Evolutionary conservation across 129 eudicot genomes (phyloP).

Genomic region (Flaveria sonorensis): DNA sequence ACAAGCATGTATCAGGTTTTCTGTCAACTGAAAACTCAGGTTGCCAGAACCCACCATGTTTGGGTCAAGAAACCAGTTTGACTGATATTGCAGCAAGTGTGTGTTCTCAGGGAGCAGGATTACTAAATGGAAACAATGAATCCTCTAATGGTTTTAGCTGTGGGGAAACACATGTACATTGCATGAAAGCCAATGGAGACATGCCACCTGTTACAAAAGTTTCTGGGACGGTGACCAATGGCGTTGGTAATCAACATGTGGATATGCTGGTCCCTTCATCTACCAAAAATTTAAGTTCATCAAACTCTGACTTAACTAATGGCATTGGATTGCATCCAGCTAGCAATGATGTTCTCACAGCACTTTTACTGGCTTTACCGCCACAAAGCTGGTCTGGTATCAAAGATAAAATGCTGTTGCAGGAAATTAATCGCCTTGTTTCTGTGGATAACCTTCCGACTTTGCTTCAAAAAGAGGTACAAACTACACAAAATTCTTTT

Average conservation of each 20-base stretch:
- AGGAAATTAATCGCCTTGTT: conserved; percentile 55
- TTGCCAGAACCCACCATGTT: conserved; percentile 38
- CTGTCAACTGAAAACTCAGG: conserved; percentile 45
- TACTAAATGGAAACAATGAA: conserved; percentile 57
- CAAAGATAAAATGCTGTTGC: conserved; percentile 59
- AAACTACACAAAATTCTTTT: neutral
- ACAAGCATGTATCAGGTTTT: conserved; percentile 59
- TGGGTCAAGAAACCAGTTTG: conserved; percentile 47
- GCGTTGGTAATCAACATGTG: conserved; percentile 55
- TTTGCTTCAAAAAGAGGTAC: conserved; percentile 95
- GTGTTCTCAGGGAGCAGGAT: conserved; percentile 88
- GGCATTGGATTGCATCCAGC: conserved; percentile 63
- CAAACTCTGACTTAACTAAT: conserved; percentile 40
- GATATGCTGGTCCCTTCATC: conserved; percentile 80
- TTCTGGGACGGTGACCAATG: conserved; percentile 74
- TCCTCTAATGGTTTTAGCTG: conserved; percentile 63
- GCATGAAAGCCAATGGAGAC: conserved; percentile 59
- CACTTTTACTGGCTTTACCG: conserved; percentile 84
- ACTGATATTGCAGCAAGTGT: conserved; percentile 73
- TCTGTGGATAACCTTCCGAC: conserved; percentile 59
- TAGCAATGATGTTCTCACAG: conserved; percentile 76
- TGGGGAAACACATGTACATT: conserved; percentile 62
- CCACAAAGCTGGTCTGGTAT: conserved; percentile 86
- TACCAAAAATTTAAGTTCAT: conserved; percentile 36
- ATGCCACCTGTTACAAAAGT: conserved; percentile 54